A percentile compares a stretch with the other conserved stretches of the same genome.
phyloP scores from a whole-genome alignment of 2,329 filamentous ascomycete species.

The Lachnellula arida region DNA sequence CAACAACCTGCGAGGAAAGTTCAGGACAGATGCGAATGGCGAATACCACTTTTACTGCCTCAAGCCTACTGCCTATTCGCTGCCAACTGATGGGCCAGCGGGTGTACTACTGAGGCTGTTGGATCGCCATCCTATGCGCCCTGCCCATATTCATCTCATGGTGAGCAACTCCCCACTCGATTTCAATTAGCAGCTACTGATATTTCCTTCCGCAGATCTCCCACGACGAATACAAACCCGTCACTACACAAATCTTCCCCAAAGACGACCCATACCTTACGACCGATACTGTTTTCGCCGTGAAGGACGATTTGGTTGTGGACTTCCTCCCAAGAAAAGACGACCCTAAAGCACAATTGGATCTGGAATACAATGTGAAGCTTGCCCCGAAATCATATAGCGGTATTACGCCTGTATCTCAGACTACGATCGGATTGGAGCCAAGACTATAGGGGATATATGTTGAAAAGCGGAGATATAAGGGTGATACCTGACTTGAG shows the following conservation, averaged over 20 bases:
- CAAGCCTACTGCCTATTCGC: conserved; percentile 39
- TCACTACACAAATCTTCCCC: conserved; percentile 77
- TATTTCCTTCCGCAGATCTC: conserved; percentile 38
- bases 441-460: not conserved
- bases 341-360: conserved; percentile 29
- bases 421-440: conserved; percentile 1
- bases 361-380: conserved; percentile 34
- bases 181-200: not conserved
- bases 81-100: conserved; percentile 47
- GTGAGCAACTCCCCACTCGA: conserved; percentile 28
- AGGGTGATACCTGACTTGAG: not conserved
- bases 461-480: no score
- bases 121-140: conserved; percentile 52
- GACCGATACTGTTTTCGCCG: conserved; percentile 49
- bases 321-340: conserved; percentile 36
- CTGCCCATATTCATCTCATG: conserved; percentile 55
- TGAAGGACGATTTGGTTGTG: conserved; percentile 47
- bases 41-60: conserved; percentile 48
- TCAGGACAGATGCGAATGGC: conserved; percentile 53
- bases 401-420: not conserved
- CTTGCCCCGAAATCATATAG: conserved; percentile 13
- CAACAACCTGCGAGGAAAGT: conserved; percentile 57
- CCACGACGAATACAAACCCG: conserved; percentile 56
- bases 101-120: conserved; percentile 48
- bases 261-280: conserved; percentile 55